Evolutionary conservation across 75 land plant species (phyloP).

Genomic region (Chamaecyparis obtusa): DNA sequence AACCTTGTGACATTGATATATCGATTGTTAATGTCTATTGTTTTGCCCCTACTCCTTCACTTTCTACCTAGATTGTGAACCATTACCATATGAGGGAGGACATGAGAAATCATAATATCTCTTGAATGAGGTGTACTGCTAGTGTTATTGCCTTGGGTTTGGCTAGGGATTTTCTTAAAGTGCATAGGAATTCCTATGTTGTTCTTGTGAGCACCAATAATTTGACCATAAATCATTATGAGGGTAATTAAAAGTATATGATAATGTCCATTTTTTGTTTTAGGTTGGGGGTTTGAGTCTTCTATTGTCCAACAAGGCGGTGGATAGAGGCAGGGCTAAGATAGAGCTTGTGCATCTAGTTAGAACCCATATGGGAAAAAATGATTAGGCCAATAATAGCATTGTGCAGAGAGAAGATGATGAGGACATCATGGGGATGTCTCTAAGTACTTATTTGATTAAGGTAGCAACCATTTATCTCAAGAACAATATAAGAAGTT

Average conservation of each 20-base stretch:
- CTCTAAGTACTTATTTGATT: conserved; percentile 54
- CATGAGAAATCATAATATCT: conserved; percentile 45
- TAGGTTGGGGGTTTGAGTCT: conserved; percentile 59
- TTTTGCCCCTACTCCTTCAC: conserved; percentile 44
- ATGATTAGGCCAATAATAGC: conserved; percentile 51
- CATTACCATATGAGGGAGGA: conserved; percentile 52
- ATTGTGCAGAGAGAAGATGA: conserved; percentile 24
- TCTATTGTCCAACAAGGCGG: conserved; percentile 51
- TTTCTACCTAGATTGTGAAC: conserved; percentile 39
- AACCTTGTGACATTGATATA: conserved; percentile 41
- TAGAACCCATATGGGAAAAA: conserved; percentile 63
- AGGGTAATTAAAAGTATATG: conserved; percentile 64
- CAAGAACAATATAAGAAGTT: conserved; percentile 45
- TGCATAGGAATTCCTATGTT: conserved; percentile 28
- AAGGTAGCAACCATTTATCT: conserved; percentile 53
- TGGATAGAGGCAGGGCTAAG: conserved; percentile 31
- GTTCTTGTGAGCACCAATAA: conserved; percentile 57
- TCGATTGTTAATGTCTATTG: conserved; percentile 59
- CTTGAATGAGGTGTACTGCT: conserved; percentile 77
- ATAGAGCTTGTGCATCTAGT: conserved; percentile 49
- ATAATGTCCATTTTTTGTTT: conserved; percentile 67
- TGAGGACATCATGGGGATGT: conserved; percentile 37
- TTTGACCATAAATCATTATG: conserved; percentile 48
- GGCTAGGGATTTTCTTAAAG: conserved; percentile 35
- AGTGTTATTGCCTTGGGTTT: conserved; percentile 45